Evolutionary conservation across 1,284 basidiomycete genomes (phyloP).

Genomic region (Ganoderma multipileum): DNA sequence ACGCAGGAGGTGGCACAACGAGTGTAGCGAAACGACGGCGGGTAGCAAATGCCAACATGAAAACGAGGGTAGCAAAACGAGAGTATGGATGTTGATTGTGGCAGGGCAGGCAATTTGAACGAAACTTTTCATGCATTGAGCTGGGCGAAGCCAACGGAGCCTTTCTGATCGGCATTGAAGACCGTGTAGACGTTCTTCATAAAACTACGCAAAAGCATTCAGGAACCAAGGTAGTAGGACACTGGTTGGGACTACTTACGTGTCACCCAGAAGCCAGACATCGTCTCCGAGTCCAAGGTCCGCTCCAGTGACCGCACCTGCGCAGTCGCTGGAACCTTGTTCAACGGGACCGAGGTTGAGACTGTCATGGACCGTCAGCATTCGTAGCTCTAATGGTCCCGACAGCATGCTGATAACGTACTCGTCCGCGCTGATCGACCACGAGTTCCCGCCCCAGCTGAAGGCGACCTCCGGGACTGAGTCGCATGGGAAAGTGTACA

Average conservation of each 20-base stretch:
- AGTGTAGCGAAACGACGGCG: not conserved
- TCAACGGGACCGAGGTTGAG: slow-evolving; percentile 37
- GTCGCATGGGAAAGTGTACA: slow-evolving; percentile 51
- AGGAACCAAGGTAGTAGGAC: not conserved
- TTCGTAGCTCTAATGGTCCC: not conserved
- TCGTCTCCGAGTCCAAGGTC: slow-evolving; percentile 29
- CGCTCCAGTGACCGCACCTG: slow-evolving; percentile 24
- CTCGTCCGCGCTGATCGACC: slow-evolving; percentile 44
- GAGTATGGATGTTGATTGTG: not conserved
- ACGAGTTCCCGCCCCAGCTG: slow-evolving; percentile 50
- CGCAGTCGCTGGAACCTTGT: slow-evolving; percentile 29
- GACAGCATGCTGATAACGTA: slow-evolving; percentile 7
- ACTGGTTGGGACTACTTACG: slow-evolving; percentile 21
- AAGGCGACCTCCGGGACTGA: slow-evolving; percentile 45
- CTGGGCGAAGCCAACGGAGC: slow-evolving; percentile 34
- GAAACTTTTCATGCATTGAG: slow-evolving; percentile 1
- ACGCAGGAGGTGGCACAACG: not conserved
- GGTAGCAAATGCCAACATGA: not conserved
- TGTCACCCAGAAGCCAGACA: slow-evolving; percentile 40
- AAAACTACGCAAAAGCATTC: slow-evolving; percentile 20
- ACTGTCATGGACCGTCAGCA: slow-evolving; percentile 10
- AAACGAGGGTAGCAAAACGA: not conserved
- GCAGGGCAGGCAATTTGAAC: too few species aligned
- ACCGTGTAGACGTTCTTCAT: slow-evolving; percentile 37
- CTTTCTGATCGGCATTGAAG: slow-evolving; percentile 30